Conservation (phyloP, 805 yeast genomes). For the Barnettozyma vustinii region DNA sequence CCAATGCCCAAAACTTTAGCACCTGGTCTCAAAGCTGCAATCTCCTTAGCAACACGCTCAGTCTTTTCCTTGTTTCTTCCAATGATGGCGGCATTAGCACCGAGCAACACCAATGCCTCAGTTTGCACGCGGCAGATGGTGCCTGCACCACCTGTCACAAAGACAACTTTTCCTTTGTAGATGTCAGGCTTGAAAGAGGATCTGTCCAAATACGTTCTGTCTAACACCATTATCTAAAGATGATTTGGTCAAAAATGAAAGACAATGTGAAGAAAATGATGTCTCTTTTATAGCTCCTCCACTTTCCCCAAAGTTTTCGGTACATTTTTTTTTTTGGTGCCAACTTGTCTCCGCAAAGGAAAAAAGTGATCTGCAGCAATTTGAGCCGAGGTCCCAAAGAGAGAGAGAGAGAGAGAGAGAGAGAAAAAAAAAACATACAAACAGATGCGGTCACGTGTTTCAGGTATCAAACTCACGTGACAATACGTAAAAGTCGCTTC, state of each 20-base stretch:
- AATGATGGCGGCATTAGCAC: conserved; percentile 81
- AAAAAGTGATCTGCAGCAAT: background rate
- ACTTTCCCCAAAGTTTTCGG: background rate
- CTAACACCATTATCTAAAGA: conserved; percentile 12
- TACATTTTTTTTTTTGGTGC: background rate
- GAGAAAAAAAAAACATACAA: too few relatives aligned
- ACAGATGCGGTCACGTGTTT: background rate
- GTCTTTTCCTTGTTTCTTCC: conserved; percentile 75
- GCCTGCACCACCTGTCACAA: conserved; percentile 96
- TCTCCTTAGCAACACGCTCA: conserved; percentile 58
- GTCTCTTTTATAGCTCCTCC: background rate
- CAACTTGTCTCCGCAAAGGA: background rate
- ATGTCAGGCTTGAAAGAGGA: conserved; percentile 50
- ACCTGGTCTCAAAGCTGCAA: conserved; percentile 50
- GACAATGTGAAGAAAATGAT: background rate
- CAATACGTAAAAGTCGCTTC: background rate
- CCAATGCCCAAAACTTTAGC: conserved; percentile 68
- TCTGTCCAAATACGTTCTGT: conserved; percentile 23
- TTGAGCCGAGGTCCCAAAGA: background rate
- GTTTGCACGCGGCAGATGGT: conserved; percentile 90
- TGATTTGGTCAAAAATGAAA: too few relatives aligned
- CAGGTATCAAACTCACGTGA: background rate
- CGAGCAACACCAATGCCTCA: conserved; percentile 76
- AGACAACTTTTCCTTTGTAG: conserved; percentile 79
- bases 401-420: too few relatives aligned